Evolutionary conservation across 2,329 filamentous ascomycete species (phyloP), one percentile per base, ranked within the genome.

Genomic region (Lecanicillium sp.): DNA sequence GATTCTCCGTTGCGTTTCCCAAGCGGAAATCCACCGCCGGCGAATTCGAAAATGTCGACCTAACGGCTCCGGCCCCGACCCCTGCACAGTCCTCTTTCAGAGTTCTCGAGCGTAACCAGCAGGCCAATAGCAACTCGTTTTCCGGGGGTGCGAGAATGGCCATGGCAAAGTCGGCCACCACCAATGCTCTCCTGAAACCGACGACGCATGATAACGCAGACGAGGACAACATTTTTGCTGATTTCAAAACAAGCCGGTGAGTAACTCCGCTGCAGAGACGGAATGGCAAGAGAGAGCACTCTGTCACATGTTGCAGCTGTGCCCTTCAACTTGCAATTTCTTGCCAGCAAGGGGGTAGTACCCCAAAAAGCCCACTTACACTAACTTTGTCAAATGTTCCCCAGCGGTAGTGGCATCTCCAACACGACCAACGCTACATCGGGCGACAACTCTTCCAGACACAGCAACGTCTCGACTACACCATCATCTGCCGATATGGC

Each of bases 381-480:
- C 20, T 20, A 33, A 17, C 33, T 15, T 16, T 43, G 33, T 32
- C 40, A 38, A 35, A 27, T 41, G 37, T 39, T 46, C 48, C 47
- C 48, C 54, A 77, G 72, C 51, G 72, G 70, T 56, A 78, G 73
- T 60, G 73, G 72, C 48, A 70, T 73, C 31, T 78, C 74, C 49
- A 78, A 76, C 55, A 76, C 71, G 28, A 78, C 74, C 43, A 75
- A 78, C 57, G 71, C 71, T 43, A 67, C 67, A 36, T 76, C 72
- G 38, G 72, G 69, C 47, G 75, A 78, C 56, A 73, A 71, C 49
- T 78, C 74, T 25, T 79, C 75, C 35, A 70, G 74, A 51, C 71
- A 78, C 53, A 78, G 75, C 56, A 75, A 75, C 56, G 70, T 67
- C 37, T 78, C 75, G n/a, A 78, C 75, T 28, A 65, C 75, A 27